Conservation (phyloP, 2,329 filamentous ascomycete species). For the Hypomyces perniciosus region DNA sequence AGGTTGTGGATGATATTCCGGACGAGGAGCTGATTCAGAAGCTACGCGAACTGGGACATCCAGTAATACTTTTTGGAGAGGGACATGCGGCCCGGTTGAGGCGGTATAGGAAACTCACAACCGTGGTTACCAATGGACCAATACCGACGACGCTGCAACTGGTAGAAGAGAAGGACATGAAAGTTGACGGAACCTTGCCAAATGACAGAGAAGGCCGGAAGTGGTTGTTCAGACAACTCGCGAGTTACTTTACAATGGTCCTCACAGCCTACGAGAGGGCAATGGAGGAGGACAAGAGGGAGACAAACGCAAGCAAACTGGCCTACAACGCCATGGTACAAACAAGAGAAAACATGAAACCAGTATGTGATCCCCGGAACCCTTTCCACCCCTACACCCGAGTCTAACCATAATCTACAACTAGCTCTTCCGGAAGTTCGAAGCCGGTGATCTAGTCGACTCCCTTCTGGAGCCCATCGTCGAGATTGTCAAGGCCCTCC, state of each 20-base stretch:
- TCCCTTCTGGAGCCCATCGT: conserved; percentile 75
- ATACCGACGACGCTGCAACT: conserved; percentile 80
- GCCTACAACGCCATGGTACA: conserved; percentile 82
- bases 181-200: conserved; percentile 59
- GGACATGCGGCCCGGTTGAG: conserved; percentile 61
- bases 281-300: conserved; percentile 57
- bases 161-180: conserved; percentile 84
- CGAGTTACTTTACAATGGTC: conserved; percentile 96
- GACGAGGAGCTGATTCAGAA: conserved; percentile 65
- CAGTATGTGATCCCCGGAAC: conserved; percentile 39
- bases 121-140: conserved; percentile 63
- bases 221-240: conserved; percentile 80
- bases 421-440: conserved; percentile 78
- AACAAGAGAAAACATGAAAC: conserved; percentile 79
- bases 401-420: not conserved
- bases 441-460: conserved; percentile 72
- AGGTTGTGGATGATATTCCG: conserved; percentile 56
- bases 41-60: conserved; percentile 67
- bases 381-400: not conserved
- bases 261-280: conserved; percentile 79
- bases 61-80: conserved; percentile 75
- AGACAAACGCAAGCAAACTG: conserved; percentile 71
- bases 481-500: conserved; percentile 86
- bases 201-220: conserved; percentile 58
- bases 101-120: conserved; percentile 62